Conservation (phyloP, 2,329 filamentous ascomycete genomes). For the Dryadomyces quercivorus region DNA sequence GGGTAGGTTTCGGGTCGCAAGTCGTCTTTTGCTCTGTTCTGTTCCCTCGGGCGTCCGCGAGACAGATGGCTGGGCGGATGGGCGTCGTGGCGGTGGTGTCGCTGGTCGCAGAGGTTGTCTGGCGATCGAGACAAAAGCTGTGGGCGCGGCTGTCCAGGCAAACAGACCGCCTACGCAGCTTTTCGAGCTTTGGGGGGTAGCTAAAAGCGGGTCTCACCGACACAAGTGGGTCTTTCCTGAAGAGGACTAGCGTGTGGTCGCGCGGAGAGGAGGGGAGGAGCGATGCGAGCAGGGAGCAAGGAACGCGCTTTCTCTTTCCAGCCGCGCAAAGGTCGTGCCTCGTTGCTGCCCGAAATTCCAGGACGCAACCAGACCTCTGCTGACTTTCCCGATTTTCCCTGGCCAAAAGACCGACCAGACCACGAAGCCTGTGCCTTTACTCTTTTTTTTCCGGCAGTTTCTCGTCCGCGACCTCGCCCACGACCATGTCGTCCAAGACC, state of each 20-base stretch:
- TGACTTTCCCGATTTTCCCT: neutral
- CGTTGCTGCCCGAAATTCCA: neutral
- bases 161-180: conserved; percentile 16
- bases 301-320: conserved; percentile 11
- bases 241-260: neutral
- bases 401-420: neutral
- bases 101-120: neutral
- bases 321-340: neutral
- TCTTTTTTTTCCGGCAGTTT: neutral
- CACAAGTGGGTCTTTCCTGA: neutral
- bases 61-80: neutral
- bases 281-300: neutral
- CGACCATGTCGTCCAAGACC: conserved; percentile 28
- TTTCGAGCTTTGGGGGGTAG: conserved; percentile 6
- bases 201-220: conserved; percentile 4
- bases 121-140: neutral
- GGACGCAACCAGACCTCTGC: neutral
- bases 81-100: neutral
- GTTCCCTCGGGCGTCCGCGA: no score
- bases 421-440: no score
- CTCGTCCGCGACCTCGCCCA: neutral
- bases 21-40: neutral
- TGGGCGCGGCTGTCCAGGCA: conserved; percentile 14
- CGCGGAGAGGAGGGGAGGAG: neutral
- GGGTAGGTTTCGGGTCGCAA: neutral